Conservation (phyloP, 768 basidiomycete genomes). For the Tylopilus plumbeoviolaceoides region DNA sequence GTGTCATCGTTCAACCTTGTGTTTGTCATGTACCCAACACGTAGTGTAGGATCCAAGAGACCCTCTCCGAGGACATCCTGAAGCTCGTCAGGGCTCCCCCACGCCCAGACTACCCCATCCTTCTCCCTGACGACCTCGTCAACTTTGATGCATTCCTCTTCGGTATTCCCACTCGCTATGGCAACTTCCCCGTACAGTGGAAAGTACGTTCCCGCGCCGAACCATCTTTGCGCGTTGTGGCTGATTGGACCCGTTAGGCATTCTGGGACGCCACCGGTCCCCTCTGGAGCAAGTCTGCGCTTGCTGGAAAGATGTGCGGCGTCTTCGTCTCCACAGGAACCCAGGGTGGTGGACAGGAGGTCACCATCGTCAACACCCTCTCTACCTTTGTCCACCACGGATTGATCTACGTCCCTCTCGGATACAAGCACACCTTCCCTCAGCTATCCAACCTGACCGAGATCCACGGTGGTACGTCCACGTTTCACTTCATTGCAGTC, state of each 20-base stretch:
- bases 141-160: conserved; percentile 39
- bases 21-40: background rate
- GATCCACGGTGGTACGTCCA: conserved; percentile 42
- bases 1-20: conserved; percentile 40
- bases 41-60: conserved; percentile 68
- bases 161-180: conserved; percentile 44
- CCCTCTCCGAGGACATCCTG: conserved; percentile 66
- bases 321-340: conserved; percentile 69
- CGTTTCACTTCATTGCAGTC: background rate
- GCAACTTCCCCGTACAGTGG: conserved; percentile 50
- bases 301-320: conserved; percentile 71
- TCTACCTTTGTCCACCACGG: conserved; percentile 55
- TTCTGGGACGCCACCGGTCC: conserved; percentile 76
- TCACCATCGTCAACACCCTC: conserved; percentile 41
- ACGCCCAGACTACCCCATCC: conserved; percentile 53
- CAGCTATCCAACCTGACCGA: conserved; percentile 39
- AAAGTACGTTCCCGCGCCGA: conserved; percentile 40
- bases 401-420: conserved; percentile 49
- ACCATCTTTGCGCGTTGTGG: background rate
- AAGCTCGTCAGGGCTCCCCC: conserved; percentile 59
- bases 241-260: conserved; percentile 33
- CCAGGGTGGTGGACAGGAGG: conserved; percentile 75
- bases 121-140: conserved; percentile 7
- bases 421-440: conserved; percentile 42
- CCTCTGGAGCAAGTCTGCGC: conserved; percentile 55